phyloP scores from a whole-genome alignment of 75 land plant genomes.

The Pinus taeda region DNA sequence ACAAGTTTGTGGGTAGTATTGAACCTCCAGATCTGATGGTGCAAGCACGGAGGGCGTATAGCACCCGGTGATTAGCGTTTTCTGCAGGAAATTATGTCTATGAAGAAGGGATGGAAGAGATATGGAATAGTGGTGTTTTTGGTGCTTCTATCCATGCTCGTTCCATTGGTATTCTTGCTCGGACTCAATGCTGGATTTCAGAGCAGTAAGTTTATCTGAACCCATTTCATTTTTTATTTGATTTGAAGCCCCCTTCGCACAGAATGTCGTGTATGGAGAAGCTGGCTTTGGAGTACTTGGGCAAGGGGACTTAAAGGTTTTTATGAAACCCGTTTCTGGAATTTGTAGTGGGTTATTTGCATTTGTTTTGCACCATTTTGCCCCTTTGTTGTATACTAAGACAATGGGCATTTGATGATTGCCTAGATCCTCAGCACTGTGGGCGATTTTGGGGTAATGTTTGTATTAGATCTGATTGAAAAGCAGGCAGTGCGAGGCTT shows the following conservation, averaged over 20 bases:
- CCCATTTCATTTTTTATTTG: not conserved
- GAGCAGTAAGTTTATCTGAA: not conserved
- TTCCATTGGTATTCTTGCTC: conserved; percentile 51
- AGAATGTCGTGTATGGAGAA: not conserved
- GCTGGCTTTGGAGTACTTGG: not conserved
- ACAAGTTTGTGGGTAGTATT: not conserved
- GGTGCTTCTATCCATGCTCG: conserved; percentile 52
- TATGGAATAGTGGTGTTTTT: conserved; percentile 32
- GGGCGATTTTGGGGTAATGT: not conserved
- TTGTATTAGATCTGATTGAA: not conserved
- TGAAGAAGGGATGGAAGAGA: conserved; percentile 47
- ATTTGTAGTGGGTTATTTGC: not conserved
- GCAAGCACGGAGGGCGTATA: not conserved
- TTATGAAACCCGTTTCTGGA: not conserved
- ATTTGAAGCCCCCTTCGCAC: not conserved
- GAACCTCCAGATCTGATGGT: not conserved
- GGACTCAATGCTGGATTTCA: conserved; percentile 18
- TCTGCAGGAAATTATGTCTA: not conserved
- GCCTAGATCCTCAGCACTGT: not conserved
- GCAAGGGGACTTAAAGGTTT: not conserved
- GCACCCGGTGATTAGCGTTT: not conserved
- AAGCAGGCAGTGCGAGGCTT: not conserved
- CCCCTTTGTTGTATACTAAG: not conserved
- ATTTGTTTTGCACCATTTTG: not conserved
- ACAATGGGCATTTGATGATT: not conserved